Base-by-base conservation (phyloP, 2,329 filamentous ascomycete genomes). In the Ascochyta koolunga region DNA sequence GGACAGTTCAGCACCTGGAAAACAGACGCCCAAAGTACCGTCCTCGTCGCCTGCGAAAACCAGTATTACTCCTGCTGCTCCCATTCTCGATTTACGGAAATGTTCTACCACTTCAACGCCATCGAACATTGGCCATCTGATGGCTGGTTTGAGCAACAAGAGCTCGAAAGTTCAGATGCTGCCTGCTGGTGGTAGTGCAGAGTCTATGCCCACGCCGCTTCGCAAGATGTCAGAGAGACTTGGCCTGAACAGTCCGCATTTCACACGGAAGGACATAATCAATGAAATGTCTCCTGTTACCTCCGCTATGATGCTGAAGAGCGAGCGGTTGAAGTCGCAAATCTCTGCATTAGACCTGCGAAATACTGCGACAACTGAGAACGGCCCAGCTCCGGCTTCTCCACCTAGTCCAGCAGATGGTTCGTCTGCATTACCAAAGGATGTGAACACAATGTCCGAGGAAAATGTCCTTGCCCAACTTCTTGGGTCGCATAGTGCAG, bases 81-180 rank as follows among this genome's bases (percentile, higher is more conserved):
- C n/a, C 13, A 16, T 2, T 2, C 16, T n/a, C 9, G 15, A 40
- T 6, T 8, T 27, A 16, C 16, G n/a, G 3, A 48, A 35, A 15
- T 10, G 11, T n/a, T n/a, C 39, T 5, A n/a, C 27, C 5, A 11
- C 24, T 5, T 45, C 40, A 5, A 54, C 51, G 5, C 49, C 39
- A 15, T 55, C 38, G 4, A 51, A 61, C 9, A 65, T 64, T 3
- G 60, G 62, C 11, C 54, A 62, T 5, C 40, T 64, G 19, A 63
- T 63, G 53, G 60, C 62, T 0, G 49, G 53, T 2, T 49, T 59
- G 2, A 50, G 42, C 9, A 45, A 21, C 16, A 47, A 39, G 18
- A 47, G 29, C 6, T 22, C 24, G 2, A 47, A 54, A 11, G 31
- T 35, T 15, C 37, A 45, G 16, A 37, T 35, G 8, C 42, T 39